Percentiles rank a stretch among this genome's conserved stretches.
phyloP scores from a whole-genome alignment of 2,329 filamentous ascomycete species.

The Neofusicoccum laricinum region DNA sequence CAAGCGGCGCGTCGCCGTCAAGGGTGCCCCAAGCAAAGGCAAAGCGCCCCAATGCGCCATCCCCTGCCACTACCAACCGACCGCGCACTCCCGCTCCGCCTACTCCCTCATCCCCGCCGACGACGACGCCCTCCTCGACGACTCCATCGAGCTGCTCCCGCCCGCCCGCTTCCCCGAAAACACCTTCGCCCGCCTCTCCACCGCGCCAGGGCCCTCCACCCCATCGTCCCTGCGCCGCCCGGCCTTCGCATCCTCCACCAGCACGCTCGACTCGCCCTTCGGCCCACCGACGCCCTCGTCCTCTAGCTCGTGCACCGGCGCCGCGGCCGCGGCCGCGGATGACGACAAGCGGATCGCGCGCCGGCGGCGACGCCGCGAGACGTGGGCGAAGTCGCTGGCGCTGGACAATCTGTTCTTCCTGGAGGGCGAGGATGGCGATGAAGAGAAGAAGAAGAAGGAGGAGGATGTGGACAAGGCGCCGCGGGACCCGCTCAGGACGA shows the following conservation, averaged over 20 bases:
- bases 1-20: not conserved
- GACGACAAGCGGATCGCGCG: too few relatives aligned
- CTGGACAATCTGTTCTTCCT: not conserved
- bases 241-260: not conserved
- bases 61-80: not conserved
- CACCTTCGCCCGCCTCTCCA: not conserved
- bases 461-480: not conserved
- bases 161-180: not conserved
- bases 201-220: not conserved
- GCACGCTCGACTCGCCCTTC: not conserved
- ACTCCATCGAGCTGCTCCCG: conserved; percentile 2
- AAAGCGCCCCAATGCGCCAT: not conserved
- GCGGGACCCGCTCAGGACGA: not conserved
- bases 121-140: not conserved
- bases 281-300: not conserved
- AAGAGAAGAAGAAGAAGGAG: not conserved
- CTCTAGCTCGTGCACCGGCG: too few relatives aligned
- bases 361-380: not conserved
- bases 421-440: not conserved
- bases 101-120: not conserved
- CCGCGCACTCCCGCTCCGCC: not conserved
- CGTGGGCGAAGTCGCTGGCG: not conserved
- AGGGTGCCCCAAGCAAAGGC: not conserved
- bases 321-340: too few relatives aligned
- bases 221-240: not conserved